Base-by-base conservation (phyloP, 1,284 basidiomycete genomes). In the Apiotrichum gracile region DNA sequence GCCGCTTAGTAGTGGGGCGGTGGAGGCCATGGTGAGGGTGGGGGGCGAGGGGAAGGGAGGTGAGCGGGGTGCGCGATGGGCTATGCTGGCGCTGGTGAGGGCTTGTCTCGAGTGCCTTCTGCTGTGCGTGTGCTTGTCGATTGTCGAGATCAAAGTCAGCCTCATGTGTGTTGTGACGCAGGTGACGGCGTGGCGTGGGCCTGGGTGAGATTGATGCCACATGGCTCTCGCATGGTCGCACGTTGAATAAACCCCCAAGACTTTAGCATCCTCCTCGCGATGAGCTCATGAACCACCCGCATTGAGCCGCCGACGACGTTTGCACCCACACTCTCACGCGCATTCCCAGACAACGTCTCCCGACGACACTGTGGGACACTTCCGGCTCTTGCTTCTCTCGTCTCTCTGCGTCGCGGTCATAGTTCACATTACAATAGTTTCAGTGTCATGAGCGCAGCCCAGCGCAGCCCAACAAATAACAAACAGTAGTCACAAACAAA, bases 1-100 rank as follows among this genome's bases (percentile, higher is more conserved):
- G n/a, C 70, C 70, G 10, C 71, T 69, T 12, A 76, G 63, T 17
- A 74, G 56, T 13, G 74, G 69, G 8, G 69, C 66, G 10, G 59
- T 64, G 26, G 64, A 57, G 9, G 68, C 51, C 66, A 68, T 70
- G 26, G 49, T 34, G 37, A 6, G 19, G 17, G 13, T 16, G 13
- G n/a, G 37, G n/a, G 37, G 19, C 2, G 37, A 21, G 34, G 34
- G n/a, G 34, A 34, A 10, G 6, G 34, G 29, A 8, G n/a, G n/a
- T n/a, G n/a, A n/a, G n/a, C n/a, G n/a, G n/a, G n/a, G n/a, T n/a
- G n/a, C n/a, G n/a, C n/a, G n/a, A n/a, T n/a, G n/a, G n/a, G n/a
- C n/a, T n/a, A n/a, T n/a, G n/a, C n/a, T n/a, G n/a, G n/a, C n/a
- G n/a, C n/a, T n/a, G n/a, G n/a, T n/a, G n/a, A n/a, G n/a, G n/a